phyloP scores from a whole-genome alignment of 257 asterid species.

The Vinca minor region DNA sequence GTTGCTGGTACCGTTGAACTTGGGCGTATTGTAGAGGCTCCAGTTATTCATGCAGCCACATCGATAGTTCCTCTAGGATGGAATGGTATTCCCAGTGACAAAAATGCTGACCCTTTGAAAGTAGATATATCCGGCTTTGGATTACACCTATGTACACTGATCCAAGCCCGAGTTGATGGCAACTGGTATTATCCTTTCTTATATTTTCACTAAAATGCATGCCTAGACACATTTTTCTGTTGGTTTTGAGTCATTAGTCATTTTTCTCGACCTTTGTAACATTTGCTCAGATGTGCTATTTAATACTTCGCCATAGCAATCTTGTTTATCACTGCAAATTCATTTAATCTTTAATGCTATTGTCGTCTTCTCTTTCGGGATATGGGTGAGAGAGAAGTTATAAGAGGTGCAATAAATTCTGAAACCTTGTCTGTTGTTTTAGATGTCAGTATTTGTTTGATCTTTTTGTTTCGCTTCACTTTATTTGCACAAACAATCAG shows the following conservation, averaged over 20 bases:
- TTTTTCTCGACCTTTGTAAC: no score
- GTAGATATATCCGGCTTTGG: slow-evolving; percentile 92
- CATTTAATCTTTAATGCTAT: no score
- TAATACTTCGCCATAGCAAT: no score
- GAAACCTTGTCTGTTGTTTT: no score
- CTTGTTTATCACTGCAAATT: not conserved
- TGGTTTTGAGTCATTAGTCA: no score
- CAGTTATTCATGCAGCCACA: slow-evolving; percentile 82
- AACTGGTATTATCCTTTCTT: slow-evolving; percentile 91
- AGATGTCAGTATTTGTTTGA: no score
- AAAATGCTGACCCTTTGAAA: slow-evolving; percentile 60
- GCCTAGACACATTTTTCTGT: no score
- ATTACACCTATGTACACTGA: slow-evolving; percentile 69
- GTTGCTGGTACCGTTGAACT: slow-evolving; percentile 84
- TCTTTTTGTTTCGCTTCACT: not conserved
- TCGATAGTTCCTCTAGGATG: slow-evolving; percentile 94
- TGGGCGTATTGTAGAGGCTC: slow-evolving; percentile 90
- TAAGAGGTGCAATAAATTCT: no score
- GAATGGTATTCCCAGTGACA: slow-evolving; percentile 66
- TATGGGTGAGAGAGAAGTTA: no score
- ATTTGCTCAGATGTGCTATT: no score
- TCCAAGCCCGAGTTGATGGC: slow-evolving; percentile 91
- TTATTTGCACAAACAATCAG: not conserved
- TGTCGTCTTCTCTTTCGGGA: no score
- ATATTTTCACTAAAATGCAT: slow-evolving; percentile 12